Evolutionary conservation across 306 rosid species (phyloP), one percentile per base, ranked within the genome.

Genomic region (Ziziphus jujuba): DNA sequence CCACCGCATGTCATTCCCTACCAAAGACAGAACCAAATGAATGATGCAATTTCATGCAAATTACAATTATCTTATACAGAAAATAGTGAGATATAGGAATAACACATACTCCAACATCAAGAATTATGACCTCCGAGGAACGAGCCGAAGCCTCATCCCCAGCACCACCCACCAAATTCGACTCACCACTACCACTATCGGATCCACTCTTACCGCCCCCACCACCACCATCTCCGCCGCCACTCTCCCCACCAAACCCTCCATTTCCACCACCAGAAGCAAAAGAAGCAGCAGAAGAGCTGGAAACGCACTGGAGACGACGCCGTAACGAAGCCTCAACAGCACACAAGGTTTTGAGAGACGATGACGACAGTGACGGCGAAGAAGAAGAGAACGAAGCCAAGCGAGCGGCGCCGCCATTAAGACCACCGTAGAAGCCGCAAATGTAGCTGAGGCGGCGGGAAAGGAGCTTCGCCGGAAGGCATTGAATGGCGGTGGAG

Each of bases 101-200:
- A 63, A 35, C 61, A 38, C 96, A 59, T 71, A 93, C 97, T 72
- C 85, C 82, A 78, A 93, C 99, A 66, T 93, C 99, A 60, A 93
- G 96, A 59, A 93, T 67, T 31, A 93, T 86, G 69, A 90, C 95
- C 52, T 87, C 95, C 10, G 89, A 62, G 20, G 86, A 69, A 54
- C 79, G 59, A 49, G 83, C 68, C 16, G 78, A 86, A 75, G 71
- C 71, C 56, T 88, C 99, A 66, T 87, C 84, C 25, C 71, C 72
- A 0, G 77, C 80, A 8, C 81, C 82, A 3, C 76, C 83, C 72
- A 81, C 87, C 51, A 90, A 72, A 56, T 86, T 82, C 19, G 67
- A 40, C 72, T 66, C 77, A 13, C 54, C 81, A 59, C 80, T 85
- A 11, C 91, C 83, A 63, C 80, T 78, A 38, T 55, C 83, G 1